Base-by-base conservation (phyloP, 2,329 filamentous ascomycete genomes). In the Reticulascus tulasneorum region DNA sequence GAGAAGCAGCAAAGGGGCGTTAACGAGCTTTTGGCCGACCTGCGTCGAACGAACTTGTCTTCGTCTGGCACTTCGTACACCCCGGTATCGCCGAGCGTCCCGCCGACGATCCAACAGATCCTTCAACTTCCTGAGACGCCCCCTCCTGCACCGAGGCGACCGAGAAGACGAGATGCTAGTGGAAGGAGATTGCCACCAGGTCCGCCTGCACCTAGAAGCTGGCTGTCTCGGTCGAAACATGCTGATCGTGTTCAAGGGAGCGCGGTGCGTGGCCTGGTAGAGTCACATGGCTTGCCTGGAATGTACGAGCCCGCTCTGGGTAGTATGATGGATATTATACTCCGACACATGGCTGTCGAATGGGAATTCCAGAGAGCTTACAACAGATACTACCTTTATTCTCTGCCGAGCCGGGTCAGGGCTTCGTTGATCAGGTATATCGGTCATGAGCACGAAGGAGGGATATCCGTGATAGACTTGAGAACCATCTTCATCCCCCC, bases 111-210 rank as follows among this genome's bases (percentile, higher is more conserved):
- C 48, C 71, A 75, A 40, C 66, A 73, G 41, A 71, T 82, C 40
- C 69, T 82, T 33, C 70, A 76, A 48, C 67, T 79, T 37, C 75
- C 75, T 40, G 75, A 79, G 49, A 71, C 71, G 19, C 75, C 74
- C 17, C 54, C 65, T 9, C 75, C 73, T 19, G 54, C 56, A 18
- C 73, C 74, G 18, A 65, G 75, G 37, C 62, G 67, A 27, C 60
- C 59, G 17, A 52, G 52, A 39, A 55, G 63, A 40, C 58, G 70
- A 26, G 72, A 73, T 48, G 54, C 54, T 12, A 56, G 62, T 50
- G 74, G 75, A 13, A 63, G 69, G 37, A 66, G 74, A 37, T 56
- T 70, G 15, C 77, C 77, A 9, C 66, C 78, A 3, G 78, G 78
- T 0, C 78, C 78, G 16, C 68, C 76, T 18, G 69, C 78, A 16